These are phyloP conservation scores for Calonectria pauciramosa DNA, from an alignment of 2,329 filamentous ascomycete genomes.

Conservation along the genomic window DNA sequence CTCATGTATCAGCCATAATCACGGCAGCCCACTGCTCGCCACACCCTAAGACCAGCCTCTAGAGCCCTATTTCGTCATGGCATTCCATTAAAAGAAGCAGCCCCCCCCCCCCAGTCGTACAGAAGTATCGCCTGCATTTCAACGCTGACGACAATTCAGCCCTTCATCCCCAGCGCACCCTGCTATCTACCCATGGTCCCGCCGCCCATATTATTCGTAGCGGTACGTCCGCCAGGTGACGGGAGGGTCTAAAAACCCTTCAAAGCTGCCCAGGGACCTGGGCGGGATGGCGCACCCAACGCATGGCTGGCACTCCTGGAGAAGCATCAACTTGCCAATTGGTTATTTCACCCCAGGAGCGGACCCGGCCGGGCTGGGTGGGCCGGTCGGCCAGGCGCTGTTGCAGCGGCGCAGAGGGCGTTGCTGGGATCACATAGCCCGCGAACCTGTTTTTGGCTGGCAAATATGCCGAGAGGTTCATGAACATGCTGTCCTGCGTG, in stretches of 20 bases:
- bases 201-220: neutral
- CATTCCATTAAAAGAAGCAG: conserved; percentile 33
- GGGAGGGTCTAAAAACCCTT: neutral
- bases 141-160: conserved; percentile 12
- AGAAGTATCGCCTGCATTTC: conserved; percentile 13
- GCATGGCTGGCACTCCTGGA: neutral
- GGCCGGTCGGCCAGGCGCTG: neutral
- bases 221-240: neutral
- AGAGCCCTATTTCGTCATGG: conserved; percentile 33
- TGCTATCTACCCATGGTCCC: neutral
- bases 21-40: conserved; percentile 43
- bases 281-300: neutral
- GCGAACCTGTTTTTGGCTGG: neutral
- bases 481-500: conserved; percentile 9
- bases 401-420: neutral
- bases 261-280: neutral
- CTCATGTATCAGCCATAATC: conserved; percentile 22
- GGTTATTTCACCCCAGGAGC: conserved; percentile 22
- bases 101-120: conserved; percentile 37
- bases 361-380: conserved; percentile 8
- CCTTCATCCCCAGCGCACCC: conserved; percentile 5
- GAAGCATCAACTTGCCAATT: conserved; percentile 10
- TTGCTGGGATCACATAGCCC: neutral
- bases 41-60: conserved; percentile 9
- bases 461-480: conserved; percentile 6